phyloP scores from a whole-genome alignment of 1,284 basidiomycete species.

The Ceraceosorus guamensis region DNA sequence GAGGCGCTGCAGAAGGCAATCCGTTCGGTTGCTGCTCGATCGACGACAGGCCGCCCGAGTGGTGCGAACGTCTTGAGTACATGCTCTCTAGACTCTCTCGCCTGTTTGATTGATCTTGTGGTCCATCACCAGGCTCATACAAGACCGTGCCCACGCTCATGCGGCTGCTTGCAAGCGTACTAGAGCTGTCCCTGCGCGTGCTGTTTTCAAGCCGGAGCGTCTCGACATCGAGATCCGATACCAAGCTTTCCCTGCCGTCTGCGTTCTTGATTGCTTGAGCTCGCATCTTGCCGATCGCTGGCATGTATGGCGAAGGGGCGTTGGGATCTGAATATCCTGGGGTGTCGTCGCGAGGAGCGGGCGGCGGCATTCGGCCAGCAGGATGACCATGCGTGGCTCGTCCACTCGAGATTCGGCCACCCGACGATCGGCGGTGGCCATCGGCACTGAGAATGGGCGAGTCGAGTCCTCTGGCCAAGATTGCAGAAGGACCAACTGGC shows the following conservation, averaged over 20 bases:
- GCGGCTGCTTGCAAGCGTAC: constrained; percentile 26
- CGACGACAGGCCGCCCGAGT: too few relatives aligned
- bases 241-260: constrained; percentile 33
- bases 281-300: constrained; percentile 26
- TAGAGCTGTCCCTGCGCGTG: constrained; percentile 17
- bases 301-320: constrained; percentile 15
- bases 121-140: too few relatives aligned
- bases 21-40: too few relatives aligned
- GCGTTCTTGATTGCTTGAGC: constrained; percentile 27
- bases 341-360: constrained; percentile 5
- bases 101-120: constrained; percentile 14
- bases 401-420: neutral
- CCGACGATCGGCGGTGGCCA: constrained; percentile 5
- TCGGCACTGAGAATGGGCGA: constrained; percentile 11
- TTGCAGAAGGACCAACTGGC: constrained; percentile 23
- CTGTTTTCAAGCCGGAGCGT: constrained; percentile 36
- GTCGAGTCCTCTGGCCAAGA: constrained; percentile 16
- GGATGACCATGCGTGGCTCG: constrained; percentile 22
- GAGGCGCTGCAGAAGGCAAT: too few relatives aligned
- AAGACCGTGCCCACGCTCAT: constrained; percentile 22
- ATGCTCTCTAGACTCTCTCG: neutral
- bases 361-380: constrained; percentile 25
- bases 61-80: neutral
- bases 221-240: constrained; percentile 43
- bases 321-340: constrained; percentile 26